Conservation (phyloP, 495 filamentous ascomycete species). For the Annulohypoxylon maeteangense region DNA sequence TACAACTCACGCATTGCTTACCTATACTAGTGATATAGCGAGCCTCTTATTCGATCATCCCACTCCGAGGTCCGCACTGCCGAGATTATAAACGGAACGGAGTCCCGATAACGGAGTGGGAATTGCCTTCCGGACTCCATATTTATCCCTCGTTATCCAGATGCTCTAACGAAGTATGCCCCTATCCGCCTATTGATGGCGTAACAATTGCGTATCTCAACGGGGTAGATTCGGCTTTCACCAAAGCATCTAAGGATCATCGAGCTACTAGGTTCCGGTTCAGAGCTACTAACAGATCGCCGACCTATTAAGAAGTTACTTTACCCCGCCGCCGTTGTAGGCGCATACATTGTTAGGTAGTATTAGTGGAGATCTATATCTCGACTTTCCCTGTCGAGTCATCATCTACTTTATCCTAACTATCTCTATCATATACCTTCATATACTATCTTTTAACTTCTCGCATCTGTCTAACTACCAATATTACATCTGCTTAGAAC, state of each 20-base stretch:
- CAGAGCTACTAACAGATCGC: constrained; percentile 15
- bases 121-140: constrained; percentile 16
- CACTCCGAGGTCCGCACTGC: constrained; percentile 25
- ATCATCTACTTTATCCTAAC: neutral
- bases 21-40: neutral
- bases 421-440: neutral
- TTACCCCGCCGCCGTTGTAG: constrained; percentile 21
- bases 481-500: neutral
- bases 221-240: constrained; percentile 7
- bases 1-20: constrained; percentile 7
- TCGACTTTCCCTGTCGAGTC: constrained; percentile 7
- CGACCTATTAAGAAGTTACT: constrained; percentile 5
- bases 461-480: neutral
- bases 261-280: neutral
- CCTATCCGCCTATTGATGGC: constrained; percentile 25
- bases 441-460: neutral
- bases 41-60: constrained; percentile 18
- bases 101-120: constrained; percentile 42
- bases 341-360: constrained; percentile 22
- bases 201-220: constrained; percentile 18
- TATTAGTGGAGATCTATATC: constrained; percentile 25
- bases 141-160: neutral
- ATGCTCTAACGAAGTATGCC: neutral
- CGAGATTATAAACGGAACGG: constrained; percentile 23
- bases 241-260: neutral